A percentile compares a stretch with the other conserved stretches of the same genome.
Evolutionary conservation across 345 rosid species (phyloP).

Genomic region (Corymbia maculata): DNA sequence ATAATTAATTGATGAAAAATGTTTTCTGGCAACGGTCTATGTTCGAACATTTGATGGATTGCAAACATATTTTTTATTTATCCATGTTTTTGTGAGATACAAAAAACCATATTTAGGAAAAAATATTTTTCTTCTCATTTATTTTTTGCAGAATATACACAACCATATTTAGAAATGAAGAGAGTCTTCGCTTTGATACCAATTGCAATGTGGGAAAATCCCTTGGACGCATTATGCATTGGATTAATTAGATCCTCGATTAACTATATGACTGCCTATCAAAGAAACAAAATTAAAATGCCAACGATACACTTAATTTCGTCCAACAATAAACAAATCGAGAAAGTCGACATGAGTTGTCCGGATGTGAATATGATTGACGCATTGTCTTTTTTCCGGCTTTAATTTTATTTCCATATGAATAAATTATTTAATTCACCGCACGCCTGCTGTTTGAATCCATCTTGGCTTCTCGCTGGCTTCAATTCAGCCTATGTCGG

Average conservation of each 20-base stretch:
- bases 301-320: fast-evolving
- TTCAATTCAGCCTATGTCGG: neutral
- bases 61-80: too few relatives aligned
- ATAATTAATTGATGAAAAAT: too few relatives aligned
- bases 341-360: neutral
- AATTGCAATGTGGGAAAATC: neutral
- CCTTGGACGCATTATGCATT: fast-evolving
- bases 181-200: neutral
- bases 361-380: neutral
- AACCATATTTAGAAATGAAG: neutral
- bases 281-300: neutral
- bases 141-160: neutral
- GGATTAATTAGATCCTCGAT: neutral
- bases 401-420: neutral
- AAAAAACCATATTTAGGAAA: too few relatives aligned
- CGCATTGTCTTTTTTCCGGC: neutral
- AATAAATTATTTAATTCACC: neutral
- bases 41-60: too few relatives aligned
- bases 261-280: neutral
- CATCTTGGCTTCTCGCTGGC: neutral
- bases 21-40: too few relatives aligned
- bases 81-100: neutral
- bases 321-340: neutral
- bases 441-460: neutral
- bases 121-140: too few relatives aligned